Percentiles rank a stretch among this genome's conserved stretches.
phyloP scores from a whole-genome alignment of 2,329 filamentous ascomycete species.

The Clonostachys byssicola region DNA sequence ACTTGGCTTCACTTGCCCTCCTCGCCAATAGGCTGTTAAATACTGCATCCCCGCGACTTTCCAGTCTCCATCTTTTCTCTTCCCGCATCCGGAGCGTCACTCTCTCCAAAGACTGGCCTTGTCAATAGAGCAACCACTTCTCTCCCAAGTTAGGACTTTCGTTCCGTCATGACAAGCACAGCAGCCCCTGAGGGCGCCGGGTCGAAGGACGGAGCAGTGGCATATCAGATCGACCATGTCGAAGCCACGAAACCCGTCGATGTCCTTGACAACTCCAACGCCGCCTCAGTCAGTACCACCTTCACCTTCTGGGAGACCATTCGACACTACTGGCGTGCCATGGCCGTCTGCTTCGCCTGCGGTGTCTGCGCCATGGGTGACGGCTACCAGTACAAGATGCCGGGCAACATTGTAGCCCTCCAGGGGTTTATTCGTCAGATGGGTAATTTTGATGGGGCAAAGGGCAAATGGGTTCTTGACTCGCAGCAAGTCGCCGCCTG shows the following conservation, averaged over 20 bases:
- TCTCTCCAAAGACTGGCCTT: too few relatives aligned
- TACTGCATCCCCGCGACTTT: too few relatives aligned
- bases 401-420: background rate
- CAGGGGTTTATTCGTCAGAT: background rate
- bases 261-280: background rate
- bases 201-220: too few relatives aligned
- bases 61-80: too few relatives aligned
- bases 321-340: background rate
- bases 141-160: too few relatives aligned
- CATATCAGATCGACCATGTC: background rate
- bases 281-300: background rate
- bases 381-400: background rate
- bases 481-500: background rate
- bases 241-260: background rate
- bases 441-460: background rate
- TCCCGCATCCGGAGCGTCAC: too few relatives aligned
- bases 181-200: too few relatives aligned
- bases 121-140: too few relatives aligned
- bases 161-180: too few relatives aligned
- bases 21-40: too few relatives aligned
- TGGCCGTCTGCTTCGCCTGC: background rate
- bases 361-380: background rate
- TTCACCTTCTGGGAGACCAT: background rate
- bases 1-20: too few relatives aligned
- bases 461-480: background rate